Evolutionary conservation across 2,329 filamentous ascomycete species (phyloP).

Genomic region (Alternaria arbusti): DNA sequence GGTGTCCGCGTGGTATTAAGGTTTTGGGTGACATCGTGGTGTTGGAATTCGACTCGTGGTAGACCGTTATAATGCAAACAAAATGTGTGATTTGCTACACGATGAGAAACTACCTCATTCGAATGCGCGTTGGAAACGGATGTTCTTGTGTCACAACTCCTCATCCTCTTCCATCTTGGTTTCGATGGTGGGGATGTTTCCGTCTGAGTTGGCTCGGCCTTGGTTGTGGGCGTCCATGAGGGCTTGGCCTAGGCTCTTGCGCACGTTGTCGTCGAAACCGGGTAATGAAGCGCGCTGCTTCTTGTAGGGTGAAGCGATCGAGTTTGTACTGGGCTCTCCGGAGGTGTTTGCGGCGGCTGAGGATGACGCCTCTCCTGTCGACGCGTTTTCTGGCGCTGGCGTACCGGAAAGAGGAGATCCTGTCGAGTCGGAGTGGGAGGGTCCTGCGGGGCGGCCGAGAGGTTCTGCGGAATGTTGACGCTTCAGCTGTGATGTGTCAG

Average conservation of each 20-base stretch:
- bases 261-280: conserved; percentile 54
- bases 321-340: conserved; percentile 52
- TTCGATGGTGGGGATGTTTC: conserved; percentile 37
- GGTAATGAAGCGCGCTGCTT: conserved; percentile 71
- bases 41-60: neutral
- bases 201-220: conserved; percentile 42
- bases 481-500: conserved; percentile 68
- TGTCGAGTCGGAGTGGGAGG: conserved; percentile 31
- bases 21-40: neutral
- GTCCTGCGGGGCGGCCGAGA: conserved; percentile 52
- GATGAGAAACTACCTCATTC: conserved; percentile 8
- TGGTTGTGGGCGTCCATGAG: conserved; percentile 38
- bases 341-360: conserved; percentile 41
- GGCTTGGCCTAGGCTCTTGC: conserved; percentile 45
- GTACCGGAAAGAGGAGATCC: conserved; percentile 35
- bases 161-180: conserved; percentile 52
- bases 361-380: conserved; percentile 28
- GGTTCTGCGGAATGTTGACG: conserved; percentile 78
- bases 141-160: conserved; percentile 50
- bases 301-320: conserved; percentile 75
- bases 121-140: conserved; percentile 32
- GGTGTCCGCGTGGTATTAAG: neutral
- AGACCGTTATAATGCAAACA: neutral
- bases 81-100: neutral
- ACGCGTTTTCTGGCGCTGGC: conserved; percentile 22